Percentiles rank a stretch among this genome's conserved stretches.
Evolutionary conservation across 306 rosid species (phyloP).

Genomic region (Pachyrhizus erosus): DNA sequence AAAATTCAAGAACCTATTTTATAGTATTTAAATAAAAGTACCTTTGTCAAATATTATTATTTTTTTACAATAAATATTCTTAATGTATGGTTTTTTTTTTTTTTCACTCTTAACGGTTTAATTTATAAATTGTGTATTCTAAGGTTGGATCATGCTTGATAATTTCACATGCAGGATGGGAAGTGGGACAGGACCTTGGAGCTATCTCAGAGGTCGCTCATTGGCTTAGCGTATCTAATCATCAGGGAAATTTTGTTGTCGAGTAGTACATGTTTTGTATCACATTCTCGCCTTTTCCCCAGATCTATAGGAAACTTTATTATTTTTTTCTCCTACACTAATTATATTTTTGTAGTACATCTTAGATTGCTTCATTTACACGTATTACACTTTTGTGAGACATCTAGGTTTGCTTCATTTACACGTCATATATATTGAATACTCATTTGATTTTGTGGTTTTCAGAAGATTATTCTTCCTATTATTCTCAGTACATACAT

Average conservation of each 20-base stretch:
- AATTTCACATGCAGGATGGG: slow-evolving; percentile 72
- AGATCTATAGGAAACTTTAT: background rate
- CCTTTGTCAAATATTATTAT: no score
- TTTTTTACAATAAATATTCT: no score
- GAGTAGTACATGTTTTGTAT: background rate
- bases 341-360: background rate
- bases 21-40: no score
- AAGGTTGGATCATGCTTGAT: background rate
- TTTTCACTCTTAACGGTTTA: background rate
- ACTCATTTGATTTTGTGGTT: background rate
- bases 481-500: background rate
- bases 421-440: background rate
- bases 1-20: no score
- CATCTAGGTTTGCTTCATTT: background rate
- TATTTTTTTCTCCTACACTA: background rate
- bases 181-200: slow-evolving; percentile 95
- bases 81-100: background rate
- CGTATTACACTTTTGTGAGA: background rate
- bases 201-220: slow-evolving; percentile 52
- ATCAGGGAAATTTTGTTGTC: background rate
- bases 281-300: background rate
- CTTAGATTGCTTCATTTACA: background rate
- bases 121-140: background rate
- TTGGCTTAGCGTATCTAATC: background rate
- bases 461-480: background rate